Conservation (phyloP, 192 early-diverging fungal species). For the Coemansia sp. region DNA sequence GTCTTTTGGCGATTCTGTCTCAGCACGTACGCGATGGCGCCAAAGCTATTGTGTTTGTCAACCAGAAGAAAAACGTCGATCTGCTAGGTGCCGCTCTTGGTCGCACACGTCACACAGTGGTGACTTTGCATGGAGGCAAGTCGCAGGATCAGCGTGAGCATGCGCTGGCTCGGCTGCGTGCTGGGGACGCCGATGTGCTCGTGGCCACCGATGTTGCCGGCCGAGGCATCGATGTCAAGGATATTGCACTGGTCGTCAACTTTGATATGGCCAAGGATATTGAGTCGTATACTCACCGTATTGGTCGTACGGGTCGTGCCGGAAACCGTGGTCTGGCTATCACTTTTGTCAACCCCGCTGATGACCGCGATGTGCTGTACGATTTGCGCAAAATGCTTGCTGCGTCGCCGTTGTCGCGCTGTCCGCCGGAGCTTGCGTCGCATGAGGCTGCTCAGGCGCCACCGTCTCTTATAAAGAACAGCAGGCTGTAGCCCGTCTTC, state of each 20-base stretch:
- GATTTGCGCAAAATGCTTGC: constrained; percentile 70
- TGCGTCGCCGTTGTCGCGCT: constrained; percentile 74
- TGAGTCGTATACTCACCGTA: constrained; percentile 98
- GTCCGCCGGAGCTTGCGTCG: constrained; percentile 82
- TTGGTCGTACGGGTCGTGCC: constrained; percentile 98
- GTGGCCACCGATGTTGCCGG: constrained; percentile 99
- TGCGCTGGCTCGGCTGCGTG: constrained; percentile 78
- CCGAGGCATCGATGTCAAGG: constrained; percentile 98
- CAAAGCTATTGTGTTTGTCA: constrained; percentile 98
- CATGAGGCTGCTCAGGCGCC: constrained; percentile 86
- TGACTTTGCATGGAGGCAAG: constrained; percentile 93
- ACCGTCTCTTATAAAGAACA: constrained; percentile 32
- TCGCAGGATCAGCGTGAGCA: constrained; percentile 96
- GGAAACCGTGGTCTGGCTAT: constrained; percentile 88
- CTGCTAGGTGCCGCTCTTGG: constrained; percentile 72
- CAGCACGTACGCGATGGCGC: constrained; percentile 59
- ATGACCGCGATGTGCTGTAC: constrained; percentile 88
- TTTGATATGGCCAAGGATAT: constrained; percentile 98
- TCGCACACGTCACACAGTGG: constrained; percentile 50
- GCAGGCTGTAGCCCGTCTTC: constrained; percentile 18
- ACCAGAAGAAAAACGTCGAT: constrained; percentile 93
- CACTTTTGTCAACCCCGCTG: constrained; percentile 74
- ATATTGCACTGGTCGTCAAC: constrained; percentile 95
- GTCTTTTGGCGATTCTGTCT: constrained; percentile 77
- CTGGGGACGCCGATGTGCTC: constrained; percentile 79